Evolutionary conservation across 129 eudicot genomes (phyloP).

Genomic region (Daucus carota): DH1_v3.0 NC_030389.2:4387501-4388000

Average conservation of each 20-base stretch:
- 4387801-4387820: constrained; percentile 24
- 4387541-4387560: not conserved
- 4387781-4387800: constrained; percentile 33
- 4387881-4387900: constrained; percentile 30
- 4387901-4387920: constrained; percentile 15
- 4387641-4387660: not conserved
- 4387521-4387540: not conserved
- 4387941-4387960: constrained; percentile 26
- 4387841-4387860: constrained; percentile 38
- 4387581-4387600: not conserved
- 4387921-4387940: constrained; percentile 22
- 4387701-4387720: constrained; percentile 75
- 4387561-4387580: not conserved
- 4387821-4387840: constrained; percentile 30
- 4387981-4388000: constrained; percentile 65
- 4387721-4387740: constrained; percentile 94
- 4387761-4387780: constrained; percentile 73
- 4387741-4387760: constrained; percentile 86
- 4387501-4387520: not conserved
- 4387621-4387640: not conserved
- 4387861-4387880: constrained; percentile 56
- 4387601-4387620: not conserved
- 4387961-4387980: constrained; percentile 40
- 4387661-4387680: constrained; percentile 23
- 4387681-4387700: constrained; percentile 33